A percentile compares a stretch with the other conserved stretches of the same genome.
These are phyloP conservation scores for Colletotrichum godetiae DNA, from an alignment of 2,329 filamentous ascomycete species.

Conservation along the genomic window DNA sequence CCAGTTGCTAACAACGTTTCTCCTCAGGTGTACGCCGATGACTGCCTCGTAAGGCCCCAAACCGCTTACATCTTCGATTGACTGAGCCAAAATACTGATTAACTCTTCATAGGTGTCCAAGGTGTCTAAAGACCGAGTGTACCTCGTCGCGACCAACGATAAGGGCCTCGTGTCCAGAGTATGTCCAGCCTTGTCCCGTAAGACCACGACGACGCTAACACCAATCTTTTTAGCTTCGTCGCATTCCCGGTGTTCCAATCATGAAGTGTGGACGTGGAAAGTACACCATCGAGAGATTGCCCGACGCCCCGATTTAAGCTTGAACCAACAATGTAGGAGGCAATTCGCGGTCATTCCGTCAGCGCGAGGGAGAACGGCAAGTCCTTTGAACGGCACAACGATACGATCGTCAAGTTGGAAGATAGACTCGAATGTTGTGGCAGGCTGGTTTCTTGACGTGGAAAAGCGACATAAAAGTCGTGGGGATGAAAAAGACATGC, in stretches of 20 bases:
- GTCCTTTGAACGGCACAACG: not conserved
- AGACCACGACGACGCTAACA: not conserved
- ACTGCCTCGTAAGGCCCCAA: conserved; percentile 24
- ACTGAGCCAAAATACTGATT: conserved; percentile 73
- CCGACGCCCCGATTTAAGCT: conserved; percentile 78
- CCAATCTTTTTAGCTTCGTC: conserved; percentile 68
- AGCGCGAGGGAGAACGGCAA: not conserved
- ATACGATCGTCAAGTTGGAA: not conserved
- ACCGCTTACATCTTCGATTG: not conserved
- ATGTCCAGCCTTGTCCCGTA: not conserved
- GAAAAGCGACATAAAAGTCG: not conserved
- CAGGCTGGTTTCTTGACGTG: not conserved
- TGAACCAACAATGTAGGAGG: conserved; percentile 4
- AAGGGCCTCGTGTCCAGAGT: conserved; percentile 2
- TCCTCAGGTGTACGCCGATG: conserved; percentile 69
- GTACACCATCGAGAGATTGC: conserved; percentile 93
- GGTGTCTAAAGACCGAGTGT: conserved; percentile 71
- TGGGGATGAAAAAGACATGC: too few species aligned
- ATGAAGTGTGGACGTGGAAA: conserved; percentile 89
- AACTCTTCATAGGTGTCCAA: conserved; percentile 78
- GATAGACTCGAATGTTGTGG: not conserved
- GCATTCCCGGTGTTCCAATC: conserved; percentile 59
- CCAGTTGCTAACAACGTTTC: not conserved
- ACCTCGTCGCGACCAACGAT: conserved; percentile 83
- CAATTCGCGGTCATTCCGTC: not conserved